Evolutionary conservation across 2,329 filamentous ascomycete species (phyloP), one percentile per base, ranked within the genome.

Genomic region (Pseudopithomyces chartarum): DNA sequence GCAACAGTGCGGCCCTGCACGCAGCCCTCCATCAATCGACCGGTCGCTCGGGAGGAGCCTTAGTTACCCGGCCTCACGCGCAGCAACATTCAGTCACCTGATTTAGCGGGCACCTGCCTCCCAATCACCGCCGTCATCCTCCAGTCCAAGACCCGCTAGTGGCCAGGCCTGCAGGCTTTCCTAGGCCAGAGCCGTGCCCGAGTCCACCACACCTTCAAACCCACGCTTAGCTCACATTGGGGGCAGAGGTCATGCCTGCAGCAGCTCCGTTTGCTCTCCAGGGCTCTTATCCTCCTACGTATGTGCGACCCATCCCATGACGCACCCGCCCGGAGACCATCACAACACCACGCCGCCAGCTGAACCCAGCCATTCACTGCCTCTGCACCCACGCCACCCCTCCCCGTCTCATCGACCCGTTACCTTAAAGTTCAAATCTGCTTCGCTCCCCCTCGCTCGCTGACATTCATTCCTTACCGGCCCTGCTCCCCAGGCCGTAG

Each of bases 211-310:
- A 65, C 66, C 67, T 71, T 19, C 67, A 70, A 71, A 64, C 47
- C 67, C 61, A 73, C 68, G 66, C 67, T 70, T 67, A 65, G 69
- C 71, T 72, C 70, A 71, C 71, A 58, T 64, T 69, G 70, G 64
- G 38, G 60, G 39, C 52, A 66, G 57, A 66, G 68, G 69, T 68
- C 67, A 73, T 74, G 70, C 67, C 64, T 55, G 58, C 63, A 58
- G 58, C 63, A 58, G 54, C 52, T 54, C 59, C 54, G 55, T 65
- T 64, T 65, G 63, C 63, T 65, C 59, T 62, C 59, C 54, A 57
- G 53, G 54, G 58, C 66, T 58, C 67, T 71, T 66, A 62, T 65
- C 61, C 61, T 63, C 57, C 63, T 66, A 60, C 62, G 61, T 42
- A 51, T 51, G 48, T 42, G 36, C 48, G 23, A 38, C 11, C n/a